phyloP scores from a whole-genome alignment of 2,329 filamentous ascomycete species.

The Xylariaceae sp. region DNA sequence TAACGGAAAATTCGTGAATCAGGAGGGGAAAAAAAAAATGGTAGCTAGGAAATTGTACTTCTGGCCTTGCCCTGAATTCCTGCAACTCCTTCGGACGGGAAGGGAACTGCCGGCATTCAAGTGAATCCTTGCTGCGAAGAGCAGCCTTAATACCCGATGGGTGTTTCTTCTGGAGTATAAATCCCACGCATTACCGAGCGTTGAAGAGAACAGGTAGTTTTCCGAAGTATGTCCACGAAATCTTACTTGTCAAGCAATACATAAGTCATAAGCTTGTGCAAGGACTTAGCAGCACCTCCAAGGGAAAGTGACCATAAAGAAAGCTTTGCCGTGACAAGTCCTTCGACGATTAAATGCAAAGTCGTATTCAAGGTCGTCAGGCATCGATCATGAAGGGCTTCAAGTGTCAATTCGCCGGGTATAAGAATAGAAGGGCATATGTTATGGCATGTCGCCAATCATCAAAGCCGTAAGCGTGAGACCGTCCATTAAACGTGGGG shows the following conservation, averaged over 20 bases:
- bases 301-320: background rate
- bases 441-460: constrained; percentile 6
- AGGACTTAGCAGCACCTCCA: background rate
- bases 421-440: constrained; percentile 6
- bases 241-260: background rate
- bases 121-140: constrained; percentile 14
- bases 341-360: background rate
- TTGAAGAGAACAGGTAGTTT: background rate
- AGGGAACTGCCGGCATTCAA: constrained; percentile 1
- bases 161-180: background rate
- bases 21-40: background rate
- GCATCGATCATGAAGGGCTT: background rate
- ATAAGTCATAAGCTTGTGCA: background rate
- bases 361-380: background rate
- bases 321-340: background rate
- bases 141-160: constrained; percentile 16
- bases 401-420: background rate
- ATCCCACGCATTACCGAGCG: constrained; percentile 1
- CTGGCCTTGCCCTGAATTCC: constrained; percentile 20
- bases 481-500: constrained; percentile 3
- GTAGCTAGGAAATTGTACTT: constrained; percentile 6
- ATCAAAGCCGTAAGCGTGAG: constrained; percentile 1
- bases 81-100: constrained; percentile 2
- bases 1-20: background rate
- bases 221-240: background rate